phyloP scores from a whole-genome alignment of 345 rosid species.

The Stellera chamaejasme region DNA sequence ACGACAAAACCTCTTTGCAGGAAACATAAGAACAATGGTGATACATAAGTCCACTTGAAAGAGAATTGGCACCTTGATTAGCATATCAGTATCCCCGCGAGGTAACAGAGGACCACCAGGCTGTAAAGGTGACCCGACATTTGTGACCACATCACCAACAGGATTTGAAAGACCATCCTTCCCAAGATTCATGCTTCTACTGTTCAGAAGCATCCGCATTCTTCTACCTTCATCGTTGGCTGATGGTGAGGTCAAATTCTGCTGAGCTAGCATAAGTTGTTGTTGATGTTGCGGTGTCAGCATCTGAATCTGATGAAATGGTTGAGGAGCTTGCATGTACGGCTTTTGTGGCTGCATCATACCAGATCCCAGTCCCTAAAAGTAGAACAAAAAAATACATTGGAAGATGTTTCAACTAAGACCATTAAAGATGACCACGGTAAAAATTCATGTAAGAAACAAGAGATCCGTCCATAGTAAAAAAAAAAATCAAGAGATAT shows the following conservation, averaged over 20 bases:
- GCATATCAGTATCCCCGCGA: constrained; percentile 35
- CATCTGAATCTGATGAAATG: constrained; percentile 34
- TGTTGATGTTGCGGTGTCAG: constrained; percentile 20
- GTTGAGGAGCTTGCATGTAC: constrained; percentile 35
- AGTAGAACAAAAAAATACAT: neutral
- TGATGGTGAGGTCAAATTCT: constrained; percentile 33
- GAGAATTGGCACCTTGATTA: constrained; percentile 13
- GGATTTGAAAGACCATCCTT: constrained; percentile 30
- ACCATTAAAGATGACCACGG: too few species aligned
- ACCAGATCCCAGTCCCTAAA: constrained; percentile 43
- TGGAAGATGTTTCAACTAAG: too few species aligned
- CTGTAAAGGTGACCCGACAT: constrained; percentile 30
- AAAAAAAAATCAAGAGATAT: too few species aligned
- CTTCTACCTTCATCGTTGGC: constrained; percentile 41
- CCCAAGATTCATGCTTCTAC: constrained; percentile 28
- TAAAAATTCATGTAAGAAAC: too few species aligned
- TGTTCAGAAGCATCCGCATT: constrained; percentile 38
- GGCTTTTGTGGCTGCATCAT: constrained; percentile 38
- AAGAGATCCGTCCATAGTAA: too few species aligned
- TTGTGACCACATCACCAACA: constrained; percentile 29
- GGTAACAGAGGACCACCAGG: constrained; percentile 26
- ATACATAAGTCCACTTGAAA: neutral
- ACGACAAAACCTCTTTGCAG: neutral
- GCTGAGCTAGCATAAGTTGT: constrained; percentile 47
- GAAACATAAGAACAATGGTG: neutral